phyloP scores from a whole-genome alignment of 1,284 basidiomycete genomes.

The Gomphus bonarii region DNA sequence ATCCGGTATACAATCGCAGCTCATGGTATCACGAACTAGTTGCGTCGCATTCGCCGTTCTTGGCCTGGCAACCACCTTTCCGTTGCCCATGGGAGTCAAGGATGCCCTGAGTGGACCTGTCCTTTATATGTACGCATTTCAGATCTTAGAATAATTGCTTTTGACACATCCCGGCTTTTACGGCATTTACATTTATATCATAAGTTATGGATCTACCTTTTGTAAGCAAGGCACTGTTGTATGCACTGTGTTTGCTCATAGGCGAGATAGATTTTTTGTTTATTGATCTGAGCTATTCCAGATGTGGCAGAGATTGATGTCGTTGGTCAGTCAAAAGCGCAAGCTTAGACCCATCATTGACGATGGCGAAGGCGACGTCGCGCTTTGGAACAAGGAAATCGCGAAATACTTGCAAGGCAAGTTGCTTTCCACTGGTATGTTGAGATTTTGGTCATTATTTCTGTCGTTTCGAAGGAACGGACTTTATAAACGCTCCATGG shows the following conservation, averaged over 20 bases:
- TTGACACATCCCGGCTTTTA: neutral
- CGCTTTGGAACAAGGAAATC: conserved; percentile 96
- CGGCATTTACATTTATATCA: conserved; percentile 54
- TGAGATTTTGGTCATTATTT: neutral
- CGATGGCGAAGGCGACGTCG: conserved; percentile 89
- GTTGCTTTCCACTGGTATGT: conserved; percentile 6
- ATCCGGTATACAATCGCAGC: conserved; percentile 67
- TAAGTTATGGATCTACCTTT: conserved; percentile 56
- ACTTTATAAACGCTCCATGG: conserved; percentile 96
- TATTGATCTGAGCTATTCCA: conserved; percentile 34
- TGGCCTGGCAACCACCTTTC: conserved; percentile 46
- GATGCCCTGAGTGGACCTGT: conserved; percentile 45
- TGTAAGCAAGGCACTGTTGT: conserved; percentile 32
- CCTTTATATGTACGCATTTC: conserved; percentile 45
- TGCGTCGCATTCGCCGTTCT: conserved; percentile 57
- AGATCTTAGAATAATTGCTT: conserved; percentile 2
- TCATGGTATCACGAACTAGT: conserved; percentile 65
- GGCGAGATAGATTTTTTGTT: conserved; percentile 44
- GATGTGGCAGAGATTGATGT: too few relatives aligned
- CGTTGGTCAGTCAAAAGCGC: conserved; percentile 42
- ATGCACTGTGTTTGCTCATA: neutral
- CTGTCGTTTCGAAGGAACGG: conserved; percentile 49
- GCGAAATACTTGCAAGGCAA: conserved; percentile 86
- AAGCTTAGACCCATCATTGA: conserved; percentile 83
- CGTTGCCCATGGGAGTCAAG: conserved; percentile 37